A percentile compares a stretch with the other conserved stretches of the same genome.
Conservation (phyloP, 768 basidiomycete species). For the Lactifluus subvellereus region DNA sequence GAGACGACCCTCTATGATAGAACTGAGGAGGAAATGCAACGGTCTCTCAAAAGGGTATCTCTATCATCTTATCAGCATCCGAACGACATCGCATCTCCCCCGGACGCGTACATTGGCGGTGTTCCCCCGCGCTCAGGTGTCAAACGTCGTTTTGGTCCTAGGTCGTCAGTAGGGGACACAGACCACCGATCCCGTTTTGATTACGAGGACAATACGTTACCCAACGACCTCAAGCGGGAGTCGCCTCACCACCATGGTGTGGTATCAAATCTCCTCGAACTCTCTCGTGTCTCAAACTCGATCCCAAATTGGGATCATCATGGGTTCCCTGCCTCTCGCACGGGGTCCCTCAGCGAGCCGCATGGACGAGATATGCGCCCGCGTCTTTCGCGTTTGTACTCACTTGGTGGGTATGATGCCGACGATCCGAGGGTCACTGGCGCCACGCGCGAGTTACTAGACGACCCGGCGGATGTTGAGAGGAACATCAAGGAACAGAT, state of each 20-base stretch:
- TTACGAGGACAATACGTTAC: neutral
- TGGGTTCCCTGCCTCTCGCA: neutral
- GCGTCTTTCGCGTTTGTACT: constrained; percentile 21
- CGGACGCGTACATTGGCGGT: neutral
- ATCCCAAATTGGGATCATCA: neutral
- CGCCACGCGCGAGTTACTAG: constrained; percentile 40
- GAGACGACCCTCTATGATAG: constrained; percentile 13
- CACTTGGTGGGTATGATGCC: constrained; percentile 38
- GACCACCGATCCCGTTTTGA: neutral
- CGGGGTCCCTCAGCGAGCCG: neutral
- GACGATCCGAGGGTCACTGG: constrained; percentile 69
- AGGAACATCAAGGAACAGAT: constrained; percentile 36
- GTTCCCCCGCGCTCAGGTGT: neutral
- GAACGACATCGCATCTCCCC: constrained; percentile 8
- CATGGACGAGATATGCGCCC: constrained; percentile 7
- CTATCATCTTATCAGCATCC: constrained; percentile 18
- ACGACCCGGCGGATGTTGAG: constrained; percentile 54
- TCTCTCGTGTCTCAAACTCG: constrained; percentile 8
- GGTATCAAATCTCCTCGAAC: constrained; percentile 17
- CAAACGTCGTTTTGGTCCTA: neutral
- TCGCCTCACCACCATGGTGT: constrained; percentile 5
- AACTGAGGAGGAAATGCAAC: constrained; percentile 14
- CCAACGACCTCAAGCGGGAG: neutral
- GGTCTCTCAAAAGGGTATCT: constrained; percentile 10
- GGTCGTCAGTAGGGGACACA: neutral